Conservation (phyloP, 1,284 basidiomycete species). For the Phellopilus nigrolimitatus region DNA sequence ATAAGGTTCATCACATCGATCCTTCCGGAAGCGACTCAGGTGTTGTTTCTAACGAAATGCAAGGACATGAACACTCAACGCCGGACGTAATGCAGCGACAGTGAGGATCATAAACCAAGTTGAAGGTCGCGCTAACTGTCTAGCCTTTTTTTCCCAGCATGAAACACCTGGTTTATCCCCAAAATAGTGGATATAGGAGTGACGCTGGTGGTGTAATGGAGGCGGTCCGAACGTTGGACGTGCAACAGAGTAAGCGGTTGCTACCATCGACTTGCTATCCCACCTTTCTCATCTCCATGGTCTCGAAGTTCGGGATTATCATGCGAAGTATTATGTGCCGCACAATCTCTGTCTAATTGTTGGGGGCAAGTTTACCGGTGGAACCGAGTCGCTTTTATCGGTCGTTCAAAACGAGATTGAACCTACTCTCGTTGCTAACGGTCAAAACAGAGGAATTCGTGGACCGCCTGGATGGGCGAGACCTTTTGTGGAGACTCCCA, state of each 20-base stretch:
- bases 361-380: conserved; percentile 71
- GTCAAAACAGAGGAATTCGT: conserved; percentile 58
- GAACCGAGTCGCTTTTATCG: conserved; percentile 63
- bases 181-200: conserved; percentile 85
- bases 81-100: conserved; percentile 86
- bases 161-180: conserved; percentile 78
- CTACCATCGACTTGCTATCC: too few relatives aligned
- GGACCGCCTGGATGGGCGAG: conserved; percentile 89
- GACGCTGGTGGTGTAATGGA: conserved; percentile 98
- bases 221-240: conserved; percentile 79
- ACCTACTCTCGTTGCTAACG: conserved; percentile 71
- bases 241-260: conserved; percentile 76
- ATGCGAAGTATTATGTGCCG: conserved; percentile 88
- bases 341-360: conserved; percentile 90
- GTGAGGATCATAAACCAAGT: conserved; percentile 39
- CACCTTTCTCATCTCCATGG: conserved; percentile 9
- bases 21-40: conserved; percentile 88
- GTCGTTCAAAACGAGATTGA: conserved; percentile 82
- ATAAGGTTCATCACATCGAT: conserved; percentile 88
- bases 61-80: conserved; percentile 91
- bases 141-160: too few relatives aligned
- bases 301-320: conserved; percentile 81
- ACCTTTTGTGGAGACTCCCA: conserved; percentile 89
- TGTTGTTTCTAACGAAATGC: conserved; percentile 98
- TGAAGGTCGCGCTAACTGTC: not conserved